Conservation (phyloP, 345 rosid species). For the Populus tremula region DNA sequence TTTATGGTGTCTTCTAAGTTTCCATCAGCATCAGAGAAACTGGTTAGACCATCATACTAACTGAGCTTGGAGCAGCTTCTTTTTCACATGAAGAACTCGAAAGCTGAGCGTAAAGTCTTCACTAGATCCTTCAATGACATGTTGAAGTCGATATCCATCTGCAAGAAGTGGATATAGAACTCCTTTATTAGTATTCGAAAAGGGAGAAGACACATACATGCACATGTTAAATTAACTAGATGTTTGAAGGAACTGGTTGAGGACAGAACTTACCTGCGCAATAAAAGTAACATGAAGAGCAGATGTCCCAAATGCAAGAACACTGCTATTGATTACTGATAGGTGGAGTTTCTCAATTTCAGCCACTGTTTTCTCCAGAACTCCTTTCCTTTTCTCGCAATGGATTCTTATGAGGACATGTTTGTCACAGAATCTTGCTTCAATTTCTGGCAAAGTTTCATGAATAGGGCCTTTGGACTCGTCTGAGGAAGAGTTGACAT, state of each 20-base stretch:
- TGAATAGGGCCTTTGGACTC: constrained; percentile 30
- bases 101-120: constrained; percentile 50
- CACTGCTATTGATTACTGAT: constrained; percentile 52
- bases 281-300: constrained; percentile 64
- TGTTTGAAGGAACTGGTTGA: neutral
- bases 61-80: neutral
- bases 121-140: constrained; percentile 69
- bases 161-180: constrained; percentile 10
- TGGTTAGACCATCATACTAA: neutral
- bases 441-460: constrained; percentile 65
- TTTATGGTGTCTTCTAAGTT: constrained; percentile 1
- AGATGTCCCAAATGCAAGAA: constrained; percentile 63
- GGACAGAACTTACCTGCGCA: constrained; percentile 54
- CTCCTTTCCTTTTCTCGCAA: constrained; percentile 69
- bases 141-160: constrained; percentile 70
- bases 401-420: constrained; percentile 71
- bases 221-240: neutral
- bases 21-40: neutral
- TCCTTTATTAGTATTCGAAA: neutral
- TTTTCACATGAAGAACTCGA: constrained; percentile 49
- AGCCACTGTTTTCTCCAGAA: constrained; percentile 51
- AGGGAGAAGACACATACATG: neutral
- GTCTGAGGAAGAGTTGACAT: constrained; percentile 30
- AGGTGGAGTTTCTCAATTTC: constrained; percentile 64
- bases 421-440: constrained; percentile 65